Evolutionary conservation across 2,329 filamentous ascomycete species (phyloP).

Genomic region (Akanthomyces dipterigenus): DNA sequence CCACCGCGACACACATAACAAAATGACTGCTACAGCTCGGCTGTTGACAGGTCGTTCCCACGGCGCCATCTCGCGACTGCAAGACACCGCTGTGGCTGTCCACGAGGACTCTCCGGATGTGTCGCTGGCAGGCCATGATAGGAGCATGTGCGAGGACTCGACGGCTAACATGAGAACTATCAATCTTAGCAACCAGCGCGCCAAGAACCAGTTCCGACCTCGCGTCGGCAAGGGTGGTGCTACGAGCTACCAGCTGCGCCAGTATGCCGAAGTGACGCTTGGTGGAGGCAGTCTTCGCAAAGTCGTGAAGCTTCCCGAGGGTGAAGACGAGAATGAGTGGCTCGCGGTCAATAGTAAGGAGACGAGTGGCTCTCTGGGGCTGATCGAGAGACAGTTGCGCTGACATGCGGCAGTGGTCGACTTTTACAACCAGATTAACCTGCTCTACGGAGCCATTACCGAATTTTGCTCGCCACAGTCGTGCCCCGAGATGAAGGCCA

Average conservation of each 20-base stretch:
- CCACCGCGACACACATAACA: slow-evolving; percentile 10
- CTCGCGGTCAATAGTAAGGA: slow-evolving; percentile 85
- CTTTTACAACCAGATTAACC: slow-evolving; percentile 99
- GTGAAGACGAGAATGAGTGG: slow-evolving; percentile 97
- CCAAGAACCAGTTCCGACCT: slow-evolving; percentile 85
- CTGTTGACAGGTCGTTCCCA: slow-evolving; percentile 27
- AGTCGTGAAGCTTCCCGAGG: slow-evolving; percentile 93
- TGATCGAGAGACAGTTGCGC: not conserved
- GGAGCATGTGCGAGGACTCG: slow-evolving; percentile 6
- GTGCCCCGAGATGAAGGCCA: slow-evolving; percentile 99
- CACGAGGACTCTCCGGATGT: slow-evolving; percentile 20
- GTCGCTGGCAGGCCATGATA: slow-evolving; percentile 3
- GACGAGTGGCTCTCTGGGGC: not conserved
- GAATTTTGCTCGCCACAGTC: slow-evolving; percentile 97
- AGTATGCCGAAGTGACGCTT: slow-evolving; percentile 95
- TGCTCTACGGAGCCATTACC: slow-evolving; percentile 96
- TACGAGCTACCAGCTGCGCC: slow-evolving; percentile 84
- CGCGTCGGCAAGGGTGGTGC: slow-evolving; percentile 82
- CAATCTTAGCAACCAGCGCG: slow-evolving; percentile 67
- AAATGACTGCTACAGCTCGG: slow-evolving; percentile 21
- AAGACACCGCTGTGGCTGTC: slow-evolving; percentile 26
- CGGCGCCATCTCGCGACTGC: slow-evolving; percentile 24
- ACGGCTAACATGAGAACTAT: slow-evolving; percentile 24
- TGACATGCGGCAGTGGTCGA: slow-evolving; percentile 70
- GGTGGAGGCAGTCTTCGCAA: slow-evolving; percentile 92